Evolutionary conservation across 169 alveolate species (phyloP).

Genomic region (Perkinsus olseni): DNA sequence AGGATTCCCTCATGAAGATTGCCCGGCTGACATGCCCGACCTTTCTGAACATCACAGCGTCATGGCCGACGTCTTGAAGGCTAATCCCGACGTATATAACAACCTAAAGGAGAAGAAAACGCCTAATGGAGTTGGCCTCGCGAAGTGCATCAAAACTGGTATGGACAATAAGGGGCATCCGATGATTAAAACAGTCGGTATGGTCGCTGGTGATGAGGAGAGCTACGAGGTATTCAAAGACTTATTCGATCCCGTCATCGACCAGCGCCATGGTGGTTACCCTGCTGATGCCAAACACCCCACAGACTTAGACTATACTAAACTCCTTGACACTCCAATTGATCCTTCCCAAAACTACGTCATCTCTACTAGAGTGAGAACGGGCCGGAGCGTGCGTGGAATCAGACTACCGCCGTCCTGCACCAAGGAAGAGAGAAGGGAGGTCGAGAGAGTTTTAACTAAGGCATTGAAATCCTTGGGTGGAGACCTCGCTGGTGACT

Average conservation of each 20-base stretch:
- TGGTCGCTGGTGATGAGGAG: conserved; percentile 25
- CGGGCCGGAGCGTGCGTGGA: conserved; percentile 21
- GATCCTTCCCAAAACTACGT: conserved; percentile 14
- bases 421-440: conserved; percentile 25
- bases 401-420: conserved; percentile 37
- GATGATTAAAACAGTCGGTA: not conserved
- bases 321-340: conserved; percentile 10
- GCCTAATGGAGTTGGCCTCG: conserved; percentile 9
- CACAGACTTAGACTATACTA: conserved; percentile 23
- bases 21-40: conserved; percentile 16
- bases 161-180: conserved; percentile 27
- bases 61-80: conserved; percentile 1
- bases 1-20: conserved; percentile 17
- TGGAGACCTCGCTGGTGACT: conserved; percentile 34
- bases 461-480: conserved; percentile 20
- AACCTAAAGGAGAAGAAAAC: conserved; percentile 12
- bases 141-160: conserved; percentile 11
- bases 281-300: conserved; percentile 16
- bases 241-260: conserved; percentile 20
- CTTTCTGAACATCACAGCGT: conserved; percentile 7
- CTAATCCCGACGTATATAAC: conserved; percentile 2
- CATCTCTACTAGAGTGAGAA: conserved; percentile 21
- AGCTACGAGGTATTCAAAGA: conserved; percentile 11
- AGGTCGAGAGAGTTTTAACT: conserved; percentile 21
- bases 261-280: conserved; percentile 16